Evolutionary conservation across 192 early-diverging fungal species (phyloP).

Genomic region (Linnemannia exigua): DNA sequence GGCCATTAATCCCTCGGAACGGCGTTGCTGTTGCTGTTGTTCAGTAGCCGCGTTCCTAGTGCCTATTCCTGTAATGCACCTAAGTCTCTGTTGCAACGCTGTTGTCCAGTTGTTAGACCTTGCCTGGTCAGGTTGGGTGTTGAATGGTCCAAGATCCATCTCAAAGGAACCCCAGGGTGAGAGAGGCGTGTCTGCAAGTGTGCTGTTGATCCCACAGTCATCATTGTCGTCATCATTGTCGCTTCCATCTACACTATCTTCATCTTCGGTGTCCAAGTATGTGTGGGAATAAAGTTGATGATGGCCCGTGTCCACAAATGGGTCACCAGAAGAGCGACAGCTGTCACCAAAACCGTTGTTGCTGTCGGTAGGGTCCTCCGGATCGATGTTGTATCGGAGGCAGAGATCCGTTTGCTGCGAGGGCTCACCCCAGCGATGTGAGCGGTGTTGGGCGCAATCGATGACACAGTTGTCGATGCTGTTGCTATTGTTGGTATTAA

Average conservation of each 20-base stretch:
- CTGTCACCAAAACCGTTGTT: neutral
- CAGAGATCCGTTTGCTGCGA: neutral
- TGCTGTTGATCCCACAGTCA: neutral
- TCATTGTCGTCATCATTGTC: slow-evolving; percentile 4
- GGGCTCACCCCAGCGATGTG: slow-evolving; percentile 1
- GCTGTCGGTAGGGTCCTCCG: neutral
- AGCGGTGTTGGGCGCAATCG: neutral
- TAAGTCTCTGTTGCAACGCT: slow-evolving; percentile 15
- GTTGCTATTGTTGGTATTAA: neutral
- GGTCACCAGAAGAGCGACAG: neutral
- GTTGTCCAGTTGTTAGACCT: slow-evolving; percentile 17
- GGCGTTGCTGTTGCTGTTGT: neutral
- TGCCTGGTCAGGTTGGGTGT: neutral
- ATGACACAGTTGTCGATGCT: neutral
- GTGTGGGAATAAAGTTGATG: neutral
- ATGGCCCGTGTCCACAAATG: slow-evolving; percentile 2
- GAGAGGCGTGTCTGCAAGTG: neutral
- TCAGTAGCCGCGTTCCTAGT: neutral
- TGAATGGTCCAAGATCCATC: slow-evolving; percentile 38
- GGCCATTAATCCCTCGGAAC: slow-evolving; percentile 14
- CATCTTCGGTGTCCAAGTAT: neutral
- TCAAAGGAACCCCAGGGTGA: neutral
- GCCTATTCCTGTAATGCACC: neutral
- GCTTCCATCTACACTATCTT: neutral
- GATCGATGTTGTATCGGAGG: neutral